Evolutionary conservation across 352 stramenopile species (phyloP), one percentile per base, ranked within the genome.

Genomic region (Globisporangium recalcitrans): DNA sequence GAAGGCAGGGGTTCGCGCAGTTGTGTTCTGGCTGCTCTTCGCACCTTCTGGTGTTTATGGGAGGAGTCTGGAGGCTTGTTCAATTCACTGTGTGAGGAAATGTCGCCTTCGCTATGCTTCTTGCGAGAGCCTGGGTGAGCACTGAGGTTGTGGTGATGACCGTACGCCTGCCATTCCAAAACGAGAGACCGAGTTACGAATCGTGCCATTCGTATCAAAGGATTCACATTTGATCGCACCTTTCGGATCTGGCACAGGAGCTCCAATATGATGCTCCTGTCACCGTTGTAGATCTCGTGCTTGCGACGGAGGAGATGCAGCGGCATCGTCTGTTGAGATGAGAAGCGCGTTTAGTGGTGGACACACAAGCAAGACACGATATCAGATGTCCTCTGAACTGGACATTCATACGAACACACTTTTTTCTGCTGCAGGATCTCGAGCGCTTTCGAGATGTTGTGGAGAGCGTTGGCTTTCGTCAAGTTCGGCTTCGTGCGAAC

Each of bases 371-470:
- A 47, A 4, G n/a, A 19, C 34, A 42, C 13, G 19, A 11, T n/a
- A n/a, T n/a, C 34, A 38, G 3, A 38, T 38, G 13, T 38, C 32
- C 13, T n/a, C 5, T 44, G 36, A 44, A 4, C 36, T 9, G 2
- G 14, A n/a, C 7, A n/a, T 42, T 42, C 26, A 16, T 3, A 24
- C 34, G 24, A 13, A 47, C 52, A 2, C 40, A 88, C 78, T 67
- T 89, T 90, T 42, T 88, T 90, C 46, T 75, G 65, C 57, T 84
- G 72, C 1, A 92, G 65, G 22, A 90, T 78, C 16, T 61, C 62
- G 0, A 90, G 64, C 16, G 77, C 82, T 46, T 92, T 92, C 31
- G 58, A 65, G 44, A 92, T 88, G 59, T 92, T 92, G 72, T 92
- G 75, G 27, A 92, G 62, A 1, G 78, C 69, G n/a, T 77, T 82